These are phyloP conservation scores for Sarcomyxa edulis DNA, from an alignment of 768 basidiomycete genomes.

Conservation along the genomic window DNA sequence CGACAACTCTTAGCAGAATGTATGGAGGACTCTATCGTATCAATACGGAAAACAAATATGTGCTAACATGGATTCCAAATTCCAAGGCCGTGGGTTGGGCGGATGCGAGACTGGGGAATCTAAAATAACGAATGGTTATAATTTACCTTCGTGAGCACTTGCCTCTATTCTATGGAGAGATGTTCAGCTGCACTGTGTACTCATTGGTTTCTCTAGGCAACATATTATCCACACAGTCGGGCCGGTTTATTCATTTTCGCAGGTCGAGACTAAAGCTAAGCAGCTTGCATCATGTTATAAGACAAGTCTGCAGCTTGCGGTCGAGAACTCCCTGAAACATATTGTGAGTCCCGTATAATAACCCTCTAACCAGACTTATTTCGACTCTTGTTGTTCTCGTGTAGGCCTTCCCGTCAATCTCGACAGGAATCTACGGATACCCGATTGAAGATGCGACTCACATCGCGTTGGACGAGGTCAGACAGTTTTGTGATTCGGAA, in stretches of 20 bases:
- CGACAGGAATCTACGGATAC: conserved; percentile 76
- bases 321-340: conserved; percentile 53
- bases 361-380: background rate
- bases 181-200: background rate
- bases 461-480: conserved; percentile 56
- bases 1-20: conserved; percentile 63
- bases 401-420: conserved; percentile 79
- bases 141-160: conserved; percentile 64
- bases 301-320: conserved; percentile 56
- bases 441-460: conserved; percentile 69
- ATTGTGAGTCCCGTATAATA: conserved; percentile 47
- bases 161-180: too few relatives aligned
- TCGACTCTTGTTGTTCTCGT: background rate
- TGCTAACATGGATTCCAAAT: conserved; percentile 1
- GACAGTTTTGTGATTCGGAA: conserved; percentile 53
- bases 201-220: conserved; percentile 33
- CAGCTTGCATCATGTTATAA: conserved; percentile 67
- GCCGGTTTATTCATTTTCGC: conserved; percentile 49
- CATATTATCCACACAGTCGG: conserved; percentile 82
- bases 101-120: conserved; percentile 71
- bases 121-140: conserved; percentile 75
- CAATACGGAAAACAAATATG: background rate
- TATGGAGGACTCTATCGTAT: conserved; percentile 22
- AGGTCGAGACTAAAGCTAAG: conserved; percentile 38
- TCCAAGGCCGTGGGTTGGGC: conserved; percentile 53